Conservation (phyloP, 768 basidiomycete species). For the Exidia glandulosa region DNA sequence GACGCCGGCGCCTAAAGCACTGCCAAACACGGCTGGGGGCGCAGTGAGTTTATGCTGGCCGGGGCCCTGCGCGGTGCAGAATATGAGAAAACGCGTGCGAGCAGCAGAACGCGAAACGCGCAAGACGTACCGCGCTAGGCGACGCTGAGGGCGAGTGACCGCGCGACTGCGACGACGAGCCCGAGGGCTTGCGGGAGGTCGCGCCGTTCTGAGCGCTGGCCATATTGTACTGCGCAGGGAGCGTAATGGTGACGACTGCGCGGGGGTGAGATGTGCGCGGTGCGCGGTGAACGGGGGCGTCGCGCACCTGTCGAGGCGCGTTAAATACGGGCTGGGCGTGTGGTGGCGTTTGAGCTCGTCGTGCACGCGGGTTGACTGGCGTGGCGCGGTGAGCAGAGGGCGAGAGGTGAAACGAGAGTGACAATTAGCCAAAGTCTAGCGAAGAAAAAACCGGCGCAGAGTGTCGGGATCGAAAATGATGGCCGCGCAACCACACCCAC, state of each 20-base stretch:
- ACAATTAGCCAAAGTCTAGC: background rate
- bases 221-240: conserved; percentile 19
- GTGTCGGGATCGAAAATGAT: background rate
- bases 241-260: conserved; percentile 9
- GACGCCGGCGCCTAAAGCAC: conserved; percentile 35
- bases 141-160: conserved; percentile 53
- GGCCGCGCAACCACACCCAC: too few relatives aligned
- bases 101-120: background rate
- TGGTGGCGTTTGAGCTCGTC: background rate
- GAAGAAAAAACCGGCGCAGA: background rate
- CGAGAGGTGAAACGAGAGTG: background rate
- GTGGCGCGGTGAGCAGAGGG: background rate
- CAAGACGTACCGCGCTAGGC: conserved; percentile 40
- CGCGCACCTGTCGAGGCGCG: conserved; percentile 21
- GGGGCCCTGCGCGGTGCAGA: conserved; percentile 19
- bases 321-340: conserved; percentile 11
- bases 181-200: conserved; percentile 55
- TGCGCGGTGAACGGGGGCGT: conserved; percentile 10
- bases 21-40: conserved; percentile 35
- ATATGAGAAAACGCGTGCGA: conserved; percentile 6
- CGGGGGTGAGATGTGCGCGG: conserved; percentile 5
- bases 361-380: background rate
- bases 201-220: conserved; percentile 23
- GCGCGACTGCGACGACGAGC: conserved; percentile 54
- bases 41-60: conserved; percentile 37